Evolutionary conservation across 73 alveolate genomes (phyloP), one percentile per base, ranked within the genome.

Genomic region (Effrenium voratum): DNA sequence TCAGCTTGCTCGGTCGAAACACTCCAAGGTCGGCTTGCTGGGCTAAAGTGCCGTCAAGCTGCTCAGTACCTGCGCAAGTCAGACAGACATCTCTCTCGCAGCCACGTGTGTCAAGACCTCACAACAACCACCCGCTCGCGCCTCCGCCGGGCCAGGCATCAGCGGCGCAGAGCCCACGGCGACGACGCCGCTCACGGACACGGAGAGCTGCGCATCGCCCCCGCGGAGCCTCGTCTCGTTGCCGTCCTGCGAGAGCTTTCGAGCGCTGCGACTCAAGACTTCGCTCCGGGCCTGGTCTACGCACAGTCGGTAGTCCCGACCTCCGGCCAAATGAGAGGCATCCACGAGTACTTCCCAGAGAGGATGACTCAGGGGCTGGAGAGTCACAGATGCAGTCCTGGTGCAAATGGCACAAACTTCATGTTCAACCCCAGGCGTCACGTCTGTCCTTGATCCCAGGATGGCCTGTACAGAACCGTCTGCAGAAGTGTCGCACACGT

Each of bases 181-280:
- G 3, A 45, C 44, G 68, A 77, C 32, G 88, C 88, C 66, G 49
- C 88, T 77, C 57, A 77, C 66, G 45, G 88, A 77, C 45, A 77
- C 88, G 32, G 88, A 59, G 45, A 77, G 66, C 66, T 77, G 88
- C 66, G 88, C 88, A 77, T 77, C 88, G 66, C 88, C 88, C 32
- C 88, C 6, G 66, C 66, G 88, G 34, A 44, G 44, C 66, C 30
- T 32, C 66, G 88, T 77, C 45, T 8, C 38, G 6, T 43, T 45
- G 16, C 88, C 88, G 66, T 77, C 88, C 88, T 77, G 86, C 59
- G 38, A 5, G 38, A 24, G 28, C 28, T 57, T 2, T 57, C 28
- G 72, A 57, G 16, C 72, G 72, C 72, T 22, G 28, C 16, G n/a
- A 22, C 28, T 57, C 72, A 57, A 57, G 72, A 22, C 28, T 57